Percentiles rank a stretch among this genome's conserved stretches.
Evolutionary conservation across 2,329 filamentous ascomycete genomes (phyloP).

Genomic region (Septoria petroselini): DNA sequence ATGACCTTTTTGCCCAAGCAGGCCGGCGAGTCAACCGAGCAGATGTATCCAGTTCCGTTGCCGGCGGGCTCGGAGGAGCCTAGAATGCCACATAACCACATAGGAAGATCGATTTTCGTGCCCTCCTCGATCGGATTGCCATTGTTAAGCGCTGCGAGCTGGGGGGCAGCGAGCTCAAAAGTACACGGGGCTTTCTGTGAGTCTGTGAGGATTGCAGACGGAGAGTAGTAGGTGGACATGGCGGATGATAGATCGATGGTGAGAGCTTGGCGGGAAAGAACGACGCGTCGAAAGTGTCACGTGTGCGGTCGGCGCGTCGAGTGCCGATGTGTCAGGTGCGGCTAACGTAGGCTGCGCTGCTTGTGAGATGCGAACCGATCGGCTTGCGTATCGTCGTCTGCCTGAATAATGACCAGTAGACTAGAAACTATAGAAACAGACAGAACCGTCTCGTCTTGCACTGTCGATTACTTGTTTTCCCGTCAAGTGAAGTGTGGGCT

Average conservation of each 20-base stretch:
- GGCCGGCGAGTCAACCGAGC: conserved; percentile 76
- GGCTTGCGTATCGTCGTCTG: too few species aligned
- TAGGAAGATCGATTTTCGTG: conserved; percentile 75
- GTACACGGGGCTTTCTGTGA: conserved; percentile 94
- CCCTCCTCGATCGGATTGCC: conserved; percentile 70
- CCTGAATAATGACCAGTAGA: too few species aligned
- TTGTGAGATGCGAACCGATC: too few species aligned
- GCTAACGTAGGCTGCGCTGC: too few species aligned
- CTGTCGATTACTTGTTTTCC: too few species aligned
- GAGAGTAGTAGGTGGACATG: conserved; percentile 71
- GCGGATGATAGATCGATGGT: conserved; percentile 20
- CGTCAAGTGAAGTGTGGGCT: too few species aligned
- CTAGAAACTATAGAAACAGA: too few species aligned
- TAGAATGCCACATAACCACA: conserved; percentile 95
- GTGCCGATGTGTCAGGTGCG: too few species aligned
- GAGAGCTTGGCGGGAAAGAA: too few species aligned
- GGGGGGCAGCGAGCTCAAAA: conserved; percentile 84
- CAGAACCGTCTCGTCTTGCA: too few species aligned
- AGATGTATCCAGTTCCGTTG: conserved; percentile 52
- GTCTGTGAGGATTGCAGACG: conserved; percentile 80
- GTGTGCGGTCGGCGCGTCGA: too few species aligned
- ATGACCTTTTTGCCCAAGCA: conserved; percentile 76
- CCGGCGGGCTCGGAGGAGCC: conserved; percentile 57
- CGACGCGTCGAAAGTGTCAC: not conserved
- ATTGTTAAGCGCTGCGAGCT: conserved; percentile 80